Evolutionary conservation across 495 filamentous ascomycete genomes (phyloP).

Genomic region (Aspergillus asperescens): DNA sequence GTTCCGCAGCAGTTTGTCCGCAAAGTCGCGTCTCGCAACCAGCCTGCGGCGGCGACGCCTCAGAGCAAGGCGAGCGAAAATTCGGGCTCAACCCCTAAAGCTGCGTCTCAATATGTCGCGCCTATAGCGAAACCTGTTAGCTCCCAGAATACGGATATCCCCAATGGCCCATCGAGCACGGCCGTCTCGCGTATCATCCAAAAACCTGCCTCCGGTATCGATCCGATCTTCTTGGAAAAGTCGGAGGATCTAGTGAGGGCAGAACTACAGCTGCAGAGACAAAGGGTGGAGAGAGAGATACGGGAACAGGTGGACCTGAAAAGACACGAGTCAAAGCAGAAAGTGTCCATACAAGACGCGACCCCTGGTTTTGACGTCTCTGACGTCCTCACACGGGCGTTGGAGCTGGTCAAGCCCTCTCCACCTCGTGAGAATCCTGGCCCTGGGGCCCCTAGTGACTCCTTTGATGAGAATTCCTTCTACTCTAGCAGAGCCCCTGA

Average conservation of each 20-base stretch:
- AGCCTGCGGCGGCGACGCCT: slow-evolving; percentile 21
- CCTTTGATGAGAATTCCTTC: slow-evolving; percentile 89
- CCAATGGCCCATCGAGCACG: slow-evolving; percentile 22
- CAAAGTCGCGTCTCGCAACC: slow-evolving; percentile 38
- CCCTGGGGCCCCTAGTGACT: slow-evolving; percentile 60
- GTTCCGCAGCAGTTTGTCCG: slow-evolving; percentile 55
- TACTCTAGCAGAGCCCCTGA: slow-evolving; percentile 76
- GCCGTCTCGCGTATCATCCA: slow-evolving; percentile 31
- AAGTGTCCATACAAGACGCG: slow-evolving; percentile 52
- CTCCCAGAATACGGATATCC: slow-evolving; percentile 29
- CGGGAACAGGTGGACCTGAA: slow-evolving; percentile 68
- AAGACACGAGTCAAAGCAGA: slow-evolving; percentile 50
- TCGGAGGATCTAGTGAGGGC: slow-evolving; percentile 78
- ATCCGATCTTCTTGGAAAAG: slow-evolving; percentile 78
- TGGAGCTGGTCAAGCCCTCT: slow-evolving; percentile 64
- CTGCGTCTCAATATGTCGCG: slow-evolving; percentile 24
- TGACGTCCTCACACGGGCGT: slow-evolving; percentile 65
- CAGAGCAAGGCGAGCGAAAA: slow-evolving; percentile 25
- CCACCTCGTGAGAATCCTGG: slow-evolving; percentile 48
- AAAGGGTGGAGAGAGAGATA: slow-evolving; percentile 71
- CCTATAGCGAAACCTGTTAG: slow-evolving; percentile 25
- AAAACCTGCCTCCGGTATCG: slow-evolving; percentile 50
- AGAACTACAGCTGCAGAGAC: slow-evolving; percentile 73
- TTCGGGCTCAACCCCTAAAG: slow-evolving; percentile 25
- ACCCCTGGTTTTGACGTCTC: slow-evolving; percentile 69